These are phyloP conservation scores for Anthostomella pinea DNA, from an alignment of 2,329 filamentous ascomycete species.

Conservation along the genomic window DNA sequence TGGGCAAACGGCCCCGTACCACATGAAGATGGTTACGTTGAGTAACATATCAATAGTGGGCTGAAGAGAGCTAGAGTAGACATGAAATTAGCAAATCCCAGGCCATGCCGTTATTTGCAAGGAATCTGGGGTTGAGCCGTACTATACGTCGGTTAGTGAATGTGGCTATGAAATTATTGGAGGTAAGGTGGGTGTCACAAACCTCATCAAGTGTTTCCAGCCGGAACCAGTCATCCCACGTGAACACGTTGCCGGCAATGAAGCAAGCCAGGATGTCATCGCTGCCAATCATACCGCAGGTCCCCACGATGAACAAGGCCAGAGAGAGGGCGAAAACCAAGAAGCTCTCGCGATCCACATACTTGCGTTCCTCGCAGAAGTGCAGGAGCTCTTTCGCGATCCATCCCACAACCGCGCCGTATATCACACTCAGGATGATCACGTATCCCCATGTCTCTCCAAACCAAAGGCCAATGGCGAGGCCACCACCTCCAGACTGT, in stretches of 20 bases:
- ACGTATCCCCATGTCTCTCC: conserved; percentile 82
- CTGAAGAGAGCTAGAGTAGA: conserved; percentile 61
- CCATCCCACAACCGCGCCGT: conserved; percentile 77
- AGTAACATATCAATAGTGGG: conserved; percentile 93
- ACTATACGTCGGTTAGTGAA: conserved; percentile 20
- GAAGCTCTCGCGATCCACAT: conserved; percentile 84
- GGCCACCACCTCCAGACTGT: conserved; percentile 55
- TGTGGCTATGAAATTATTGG: neutral
- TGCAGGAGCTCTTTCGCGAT: conserved; percentile 78
- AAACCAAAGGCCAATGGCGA: conserved; percentile 78
- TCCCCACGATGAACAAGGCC: conserved; percentile 82
- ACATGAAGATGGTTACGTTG: conserved; percentile 85
- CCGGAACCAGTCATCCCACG: conserved; percentile 93
- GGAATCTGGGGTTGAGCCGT: conserved; percentile 8
- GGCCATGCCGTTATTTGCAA: neutral
- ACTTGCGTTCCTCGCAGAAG: conserved; percentile 77
- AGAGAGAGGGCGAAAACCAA: conserved; percentile 82
- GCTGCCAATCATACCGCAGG: conserved; percentile 80
- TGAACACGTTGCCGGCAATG: conserved; percentile 86
- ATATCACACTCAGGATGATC: conserved; percentile 73
- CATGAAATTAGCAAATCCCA: conserved; percentile 13
- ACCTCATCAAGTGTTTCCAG: conserved; percentile 79
- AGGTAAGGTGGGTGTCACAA: conserved; percentile 11
- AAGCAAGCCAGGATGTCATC: conserved; percentile 93
- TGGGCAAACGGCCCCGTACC: conserved; percentile 83